phyloP scores from a whole-genome alignment of 768 basidiomycete genomes.

The Myochromella boudieri region DNA sequence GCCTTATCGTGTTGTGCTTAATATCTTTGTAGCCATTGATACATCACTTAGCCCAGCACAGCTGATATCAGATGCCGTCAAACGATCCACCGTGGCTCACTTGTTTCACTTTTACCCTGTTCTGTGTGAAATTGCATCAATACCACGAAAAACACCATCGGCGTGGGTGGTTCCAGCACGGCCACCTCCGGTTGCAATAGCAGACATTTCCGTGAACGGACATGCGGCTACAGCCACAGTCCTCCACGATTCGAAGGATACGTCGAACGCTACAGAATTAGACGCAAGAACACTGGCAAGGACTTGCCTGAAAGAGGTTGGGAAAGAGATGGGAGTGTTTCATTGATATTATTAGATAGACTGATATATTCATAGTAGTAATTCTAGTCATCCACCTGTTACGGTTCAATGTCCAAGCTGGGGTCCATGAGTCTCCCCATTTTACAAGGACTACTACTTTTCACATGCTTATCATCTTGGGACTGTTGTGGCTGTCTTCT shows the following conservation, averaged over 20 bases:
- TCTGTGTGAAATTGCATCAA: constrained; percentile 76
- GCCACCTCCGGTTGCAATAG: constrained; percentile 3
- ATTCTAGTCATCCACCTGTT: too few species aligned
- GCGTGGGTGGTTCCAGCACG: constrained; percentile 52
- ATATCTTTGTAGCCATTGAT: constrained; percentile 37
- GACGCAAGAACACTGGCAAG: constrained; percentile 69
- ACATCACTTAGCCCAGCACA: constrained; percentile 44
- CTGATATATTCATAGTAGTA: too few species aligned
- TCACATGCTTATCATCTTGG: too few species aligned
- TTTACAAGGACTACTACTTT: too few species aligned
- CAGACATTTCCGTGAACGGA: too few species aligned
- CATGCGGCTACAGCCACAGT: constrained; percentile 4
- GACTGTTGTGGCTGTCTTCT: too few species aligned
- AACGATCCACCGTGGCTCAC: constrained; percentile 77
- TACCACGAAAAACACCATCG: constrained; percentile 64
- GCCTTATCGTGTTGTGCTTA: not conserved
- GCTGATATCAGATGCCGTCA: constrained; percentile 69
- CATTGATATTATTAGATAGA: constrained; percentile 9
- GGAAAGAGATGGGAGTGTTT: constrained; percentile 67
- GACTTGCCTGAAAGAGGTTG: constrained; percentile 67
- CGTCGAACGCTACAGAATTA: constrained; percentile 43
- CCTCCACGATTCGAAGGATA: constrained; percentile 8
- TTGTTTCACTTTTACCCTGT: constrained; percentile 86
- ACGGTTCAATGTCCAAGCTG: too few species aligned
- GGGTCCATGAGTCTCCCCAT: too few species aligned